Conservation (phyloP, 805 yeast species). For the Candida pseudofarinosa region DNA sequence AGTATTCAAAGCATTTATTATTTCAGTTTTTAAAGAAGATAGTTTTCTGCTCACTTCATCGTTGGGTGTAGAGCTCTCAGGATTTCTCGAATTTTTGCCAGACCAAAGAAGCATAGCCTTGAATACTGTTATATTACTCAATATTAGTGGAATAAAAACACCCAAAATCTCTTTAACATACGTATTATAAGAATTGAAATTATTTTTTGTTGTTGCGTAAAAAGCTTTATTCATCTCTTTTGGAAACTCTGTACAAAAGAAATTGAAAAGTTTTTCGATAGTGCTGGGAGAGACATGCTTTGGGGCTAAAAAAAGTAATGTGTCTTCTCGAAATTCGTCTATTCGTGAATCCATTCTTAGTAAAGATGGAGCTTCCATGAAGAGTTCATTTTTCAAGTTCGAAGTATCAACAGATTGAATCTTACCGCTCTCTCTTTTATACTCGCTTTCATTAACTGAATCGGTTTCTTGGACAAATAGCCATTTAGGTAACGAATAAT, state of each 20-base stretch:
- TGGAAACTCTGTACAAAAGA: slow-evolving; percentile 1
- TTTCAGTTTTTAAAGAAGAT: background rate
- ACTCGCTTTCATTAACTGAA: background rate
- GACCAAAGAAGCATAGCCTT: slow-evolving; percentile 2
- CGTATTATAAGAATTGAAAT: background rate
- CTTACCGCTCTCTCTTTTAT: background rate
- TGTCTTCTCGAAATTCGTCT: background rate
- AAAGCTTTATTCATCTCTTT: background rate
- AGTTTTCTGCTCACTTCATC: background rate
- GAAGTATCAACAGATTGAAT: background rate
- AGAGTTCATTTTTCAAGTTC: slow-evolving; percentile 1
- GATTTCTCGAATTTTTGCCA: background rate
- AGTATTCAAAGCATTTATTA: background rate
- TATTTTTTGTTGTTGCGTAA: background rate
- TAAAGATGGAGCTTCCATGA: slow-evolving; percentile 1
- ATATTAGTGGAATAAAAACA: background rate
- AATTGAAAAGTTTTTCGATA: background rate
- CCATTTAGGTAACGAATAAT: background rate
- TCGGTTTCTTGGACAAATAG: background rate
- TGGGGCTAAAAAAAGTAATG: background rate
- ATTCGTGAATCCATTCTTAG: background rate
- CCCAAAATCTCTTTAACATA: background rate
- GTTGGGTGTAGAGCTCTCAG: background rate
- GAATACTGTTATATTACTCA: slow-evolving; percentile 1
- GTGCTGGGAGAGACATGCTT: background rate